Evolutionary conservation across 116 monocot genomes (phyloP).

Genomic region (Posidonia oceanica): DNA sequence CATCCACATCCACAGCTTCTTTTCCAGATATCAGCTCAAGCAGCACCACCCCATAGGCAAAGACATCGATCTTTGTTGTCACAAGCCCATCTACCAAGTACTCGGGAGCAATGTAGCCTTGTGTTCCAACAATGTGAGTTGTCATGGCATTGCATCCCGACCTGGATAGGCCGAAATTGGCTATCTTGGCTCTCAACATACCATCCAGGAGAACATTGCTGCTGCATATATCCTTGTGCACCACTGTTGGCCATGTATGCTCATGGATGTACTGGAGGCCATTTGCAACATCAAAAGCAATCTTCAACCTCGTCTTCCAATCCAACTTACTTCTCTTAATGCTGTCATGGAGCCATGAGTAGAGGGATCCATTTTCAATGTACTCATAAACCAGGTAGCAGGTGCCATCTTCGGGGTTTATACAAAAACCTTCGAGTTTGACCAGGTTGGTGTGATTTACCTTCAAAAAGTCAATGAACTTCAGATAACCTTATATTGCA

Average conservation of each 20-base stretch:
- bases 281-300: slow-evolving; percentile 67
- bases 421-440: slow-evolving; percentile 85
- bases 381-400: slow-evolving; percentile 79
- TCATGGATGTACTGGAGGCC: slow-evolving; percentile 95
- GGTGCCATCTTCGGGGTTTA: slow-evolving; percentile 34
- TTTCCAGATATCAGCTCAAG: slow-evolving; percentile 66
- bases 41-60: slow-evolving; percentile 72
- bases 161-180: slow-evolving; percentile 79
- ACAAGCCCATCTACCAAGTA: slow-evolving; percentile 62
- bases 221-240: slow-evolving; percentile 33
- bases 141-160: slow-evolving; percentile 77
- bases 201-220: slow-evolving; percentile 49
- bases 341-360: slow-evolving; percentile 42
- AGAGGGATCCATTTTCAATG: slow-evolving; percentile 64
- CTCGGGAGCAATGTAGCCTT: slow-evolving; percentile 79
- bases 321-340: slow-evolving; percentile 20
- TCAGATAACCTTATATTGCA: not conserved
- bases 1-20: slow-evolving; percentile 34
- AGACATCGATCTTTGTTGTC: slow-evolving; percentile 80
- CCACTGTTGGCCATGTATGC: slow-evolving; percentile 79
- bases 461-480: slow-evolving; percentile 10
- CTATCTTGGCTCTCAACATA: slow-evolving; percentile 60
- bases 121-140: slow-evolving; percentile 63
- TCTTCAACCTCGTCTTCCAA: slow-evolving; percentile 52
- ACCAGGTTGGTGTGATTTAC: slow-evolving; percentile 87